Evolutionary conservation across 2,329 filamentous ascomycete species (phyloP).

Genomic region (Ophidiomyces ophidiicola): DNA sequence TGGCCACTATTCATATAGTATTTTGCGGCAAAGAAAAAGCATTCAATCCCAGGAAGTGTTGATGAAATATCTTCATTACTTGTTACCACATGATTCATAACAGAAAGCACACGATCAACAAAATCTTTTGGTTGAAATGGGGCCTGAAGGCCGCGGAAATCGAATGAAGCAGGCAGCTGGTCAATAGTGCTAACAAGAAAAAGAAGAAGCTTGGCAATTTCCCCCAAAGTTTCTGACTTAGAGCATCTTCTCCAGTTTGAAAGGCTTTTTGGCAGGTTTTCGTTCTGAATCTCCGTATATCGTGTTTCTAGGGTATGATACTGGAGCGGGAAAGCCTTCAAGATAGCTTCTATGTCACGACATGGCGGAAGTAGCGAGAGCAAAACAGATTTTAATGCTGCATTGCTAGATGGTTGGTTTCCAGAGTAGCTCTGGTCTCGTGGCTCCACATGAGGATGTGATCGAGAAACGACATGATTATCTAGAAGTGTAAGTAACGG

Average conservation of each 20-base stretch:
- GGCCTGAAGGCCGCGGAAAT: constrained; percentile 26
- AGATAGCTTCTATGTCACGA: constrained; percentile 24
- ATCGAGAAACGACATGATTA: constrained; percentile 24
- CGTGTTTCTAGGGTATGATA: constrained; percentile 26
- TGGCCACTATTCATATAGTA: constrained; percentile 45
- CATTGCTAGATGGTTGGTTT: constrained; percentile 19
- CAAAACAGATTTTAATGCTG: constrained; percentile 20
- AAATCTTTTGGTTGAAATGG: constrained; percentile 34
- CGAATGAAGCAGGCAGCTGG: constrained; percentile 31
- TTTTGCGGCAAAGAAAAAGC: constrained; percentile 40
- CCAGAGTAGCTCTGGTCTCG: neutral
- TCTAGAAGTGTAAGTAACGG: constrained; percentile 30
- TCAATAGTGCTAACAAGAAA: constrained; percentile 35
- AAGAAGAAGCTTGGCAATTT: constrained; percentile 34
- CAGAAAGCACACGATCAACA: constrained; percentile 36
- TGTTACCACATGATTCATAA: constrained; percentile 38
- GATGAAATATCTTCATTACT: constrained; percentile 40
- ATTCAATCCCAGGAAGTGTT: constrained; percentile 43
- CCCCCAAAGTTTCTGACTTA: constrained; percentile 23
- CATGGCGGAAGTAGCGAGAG: constrained; percentile 26
- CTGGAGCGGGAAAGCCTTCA: constrained; percentile 22
- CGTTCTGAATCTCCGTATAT: constrained; percentile 24
- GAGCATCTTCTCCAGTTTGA: constrained; percentile 7
- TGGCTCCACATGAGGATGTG: neutral
- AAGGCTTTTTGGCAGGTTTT: constrained; percentile 10